These are phyloP conservation scores for Penicillium odoratum DNA, from an alignment of 495 filamentous ascomycete genomes.

Conservation along the genomic window DNA sequence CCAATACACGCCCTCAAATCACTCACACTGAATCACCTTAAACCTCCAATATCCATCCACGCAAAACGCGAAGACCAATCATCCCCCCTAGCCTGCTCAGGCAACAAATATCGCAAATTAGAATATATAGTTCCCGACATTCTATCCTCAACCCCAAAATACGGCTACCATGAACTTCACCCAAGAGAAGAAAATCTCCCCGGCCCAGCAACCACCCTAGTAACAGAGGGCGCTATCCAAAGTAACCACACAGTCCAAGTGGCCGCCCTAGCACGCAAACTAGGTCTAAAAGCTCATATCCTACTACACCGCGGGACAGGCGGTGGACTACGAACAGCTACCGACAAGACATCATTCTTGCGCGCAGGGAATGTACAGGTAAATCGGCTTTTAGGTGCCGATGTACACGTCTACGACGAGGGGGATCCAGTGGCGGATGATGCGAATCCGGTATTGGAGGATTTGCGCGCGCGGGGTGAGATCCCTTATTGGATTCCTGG, in stretches of 20 bases:
- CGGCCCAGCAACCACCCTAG: slow-evolving; percentile 30
- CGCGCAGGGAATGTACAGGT: slow-evolving; percentile 35
- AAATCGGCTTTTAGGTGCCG: slow-evolving; percentile 35
- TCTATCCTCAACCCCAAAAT: slow-evolving; percentile 18
- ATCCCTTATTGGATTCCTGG: slow-evolving; percentile 41
- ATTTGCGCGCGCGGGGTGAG: slow-evolving; percentile 16
- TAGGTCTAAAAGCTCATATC: slow-evolving; percentile 29
- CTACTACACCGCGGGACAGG: slow-evolving; percentile 35
- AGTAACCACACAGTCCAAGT: slow-evolving; percentile 47
- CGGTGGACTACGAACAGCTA: slow-evolving; percentile 21
- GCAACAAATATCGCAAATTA: slow-evolving; percentile 48
- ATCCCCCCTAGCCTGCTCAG: slow-evolving; percentile 37
- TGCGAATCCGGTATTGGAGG: slow-evolving; percentile 23
- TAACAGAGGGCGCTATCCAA: slow-evolving; percentile 45
- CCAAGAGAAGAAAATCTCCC: neutral
- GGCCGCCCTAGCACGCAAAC: slow-evolving; percentile 28
- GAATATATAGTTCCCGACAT: slow-evolving; percentile 46
- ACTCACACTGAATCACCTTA: slow-evolving; percentile 15
- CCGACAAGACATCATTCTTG: slow-evolving; percentile 21
- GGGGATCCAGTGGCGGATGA: slow-evolving; percentile 15
- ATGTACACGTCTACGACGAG: slow-evolving; percentile 36
- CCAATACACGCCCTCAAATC: slow-evolving; percentile 36
- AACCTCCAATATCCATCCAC: slow-evolving; percentile 27
- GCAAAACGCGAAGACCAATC: slow-evolving; percentile 43
- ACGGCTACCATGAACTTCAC: slow-evolving; percentile 26